Base-by-base conservation (phyloP, 805 yeast species). In the Schizosaccharomyces octosporus region DNA sequence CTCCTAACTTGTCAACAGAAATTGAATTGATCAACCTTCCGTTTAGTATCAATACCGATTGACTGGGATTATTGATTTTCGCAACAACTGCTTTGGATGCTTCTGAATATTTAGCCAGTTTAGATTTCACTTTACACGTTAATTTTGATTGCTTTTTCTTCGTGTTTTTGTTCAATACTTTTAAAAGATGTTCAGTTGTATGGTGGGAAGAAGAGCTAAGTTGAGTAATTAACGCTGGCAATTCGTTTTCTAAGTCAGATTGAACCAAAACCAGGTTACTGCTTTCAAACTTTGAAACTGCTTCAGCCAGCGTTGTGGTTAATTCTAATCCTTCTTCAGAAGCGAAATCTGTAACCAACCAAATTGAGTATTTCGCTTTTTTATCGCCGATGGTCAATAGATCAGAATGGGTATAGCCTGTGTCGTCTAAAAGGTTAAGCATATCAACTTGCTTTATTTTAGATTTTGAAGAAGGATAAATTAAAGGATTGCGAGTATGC, bases 391-490 rank as follows among this genome's bases (percentile, higher is more conserved):
- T 9, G 27, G 27, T 21, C 36, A 51, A 51, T 3, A 51, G 7
- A 51, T 51, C 57, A 6, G 21, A 17, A 5, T 24, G n/a, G 13
- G 31, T 51, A 11, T n/a, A 29, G 1, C 39, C 39, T 6, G 21
- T 17, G 31, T 6, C 11, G 5, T 51, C 36, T 29, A 51, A 24
- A 29, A 29, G 19, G 11, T n/a, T 17, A 7, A 19, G 13, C 21
- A 51, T 7, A 51, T 51, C 36, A 2, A 51, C n/a, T 19, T 29
- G 21, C 4, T 29, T 21, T 9, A 24, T 9, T 32, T 66, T 67
- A 1, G 68, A 61, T 31, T 68, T 66, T 59, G 72, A 73, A 32
- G 78, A 78, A 0, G 90, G 84, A 3, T 78, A 69, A n/a, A 81
- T 68, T 19, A 74, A 64, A 0, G 74, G 70, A 65, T 83, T 78